phyloP scores from a whole-genome alignment of 164 flowering plant species.

The Malania oleifera region DNA sequence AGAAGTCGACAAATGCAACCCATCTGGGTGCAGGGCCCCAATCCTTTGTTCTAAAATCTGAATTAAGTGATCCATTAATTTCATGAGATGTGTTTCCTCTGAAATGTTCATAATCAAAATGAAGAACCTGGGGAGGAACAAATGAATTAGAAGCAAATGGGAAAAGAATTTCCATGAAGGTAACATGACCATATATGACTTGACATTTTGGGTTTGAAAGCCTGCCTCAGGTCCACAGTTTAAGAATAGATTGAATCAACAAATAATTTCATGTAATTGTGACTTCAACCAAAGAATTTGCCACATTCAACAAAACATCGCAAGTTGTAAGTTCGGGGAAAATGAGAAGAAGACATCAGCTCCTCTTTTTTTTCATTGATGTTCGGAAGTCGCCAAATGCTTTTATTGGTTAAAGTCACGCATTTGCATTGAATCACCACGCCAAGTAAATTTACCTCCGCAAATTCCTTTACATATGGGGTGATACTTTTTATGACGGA shows the following conservation, averaged over 20 bases:
- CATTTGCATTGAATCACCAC: background rate
- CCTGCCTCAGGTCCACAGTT: too few species aligned
- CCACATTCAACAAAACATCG: background rate
- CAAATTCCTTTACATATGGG: slow-evolving; percentile 53
- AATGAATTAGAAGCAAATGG: slow-evolving; percentile 2
- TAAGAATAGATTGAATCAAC: too few species aligned
- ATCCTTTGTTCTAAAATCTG: slow-evolving; percentile 71
- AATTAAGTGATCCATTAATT: slow-evolving; percentile 15
- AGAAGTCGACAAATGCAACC: slow-evolving; percentile 99
- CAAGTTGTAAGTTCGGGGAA: background rate
- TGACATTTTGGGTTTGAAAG: background rate
- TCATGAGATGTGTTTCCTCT: slow-evolving; percentile 51
- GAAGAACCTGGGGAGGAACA: slow-evolving; percentile 55
- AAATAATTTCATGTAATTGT: background rate
- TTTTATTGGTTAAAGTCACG: too few species aligned
- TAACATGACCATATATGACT: background rate
- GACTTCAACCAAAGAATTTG: too few species aligned
- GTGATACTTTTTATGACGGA: slow-evolving; percentile 45
- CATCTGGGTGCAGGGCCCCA: slow-evolving; percentile 99
- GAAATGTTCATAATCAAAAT: slow-evolving; percentile 67
- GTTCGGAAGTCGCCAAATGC: too few species aligned
- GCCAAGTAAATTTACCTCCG: slow-evolving; percentile 50
- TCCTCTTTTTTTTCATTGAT: too few species aligned
- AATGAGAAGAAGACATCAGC: background rate
- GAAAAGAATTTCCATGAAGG: background rate